Evolutionary conservation across 108 stramenopile species (phyloP), one percentile per base, ranked within the genome.

Genomic region (Cyclotella choctawhatcheeana): DNA sequence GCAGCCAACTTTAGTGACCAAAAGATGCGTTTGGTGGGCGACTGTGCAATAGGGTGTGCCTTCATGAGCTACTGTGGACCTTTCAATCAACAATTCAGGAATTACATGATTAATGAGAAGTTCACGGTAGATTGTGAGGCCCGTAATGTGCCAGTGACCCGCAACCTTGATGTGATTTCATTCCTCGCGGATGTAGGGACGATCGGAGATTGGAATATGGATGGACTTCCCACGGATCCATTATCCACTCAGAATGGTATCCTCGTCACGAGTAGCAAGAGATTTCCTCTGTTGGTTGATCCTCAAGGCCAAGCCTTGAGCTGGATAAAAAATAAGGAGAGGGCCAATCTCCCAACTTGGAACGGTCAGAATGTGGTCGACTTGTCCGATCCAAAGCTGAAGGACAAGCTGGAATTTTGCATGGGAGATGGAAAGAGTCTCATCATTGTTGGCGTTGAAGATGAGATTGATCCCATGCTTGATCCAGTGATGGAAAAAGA

Each of bases 221-320:
- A 96, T 56, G 96, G 96, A 13, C 70, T 96, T 18, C 96, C 96
- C 10, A 90, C 91, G 17, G 94, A 95, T 67, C 89, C 94, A 10
- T 89, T 96, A n/a, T 87, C 85, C 6, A 93, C 83, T 32, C 93
- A 96, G 67, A 96, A 96, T 81, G 96, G 96, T 32, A 96, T 96
- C 58, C 79, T 96, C 47, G 96, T 96, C 24, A 96, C 96, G n/a
- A 89, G 79, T 26, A 90, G 85, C 27, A 89, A 89, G 44, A 81
- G 95, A 20, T 95, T 84, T 59, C 95, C 96, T 43, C 85, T 96
- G 8, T 80, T 96, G 43, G 79, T 96, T 58, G 96, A 96, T 69
- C 96, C 96, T 12, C 96, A 96, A 74, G 96, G 94, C 25, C 96
- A 96, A 65, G 96, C 96, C 17, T 64, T 95, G 53, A 86, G 73